Base-by-base conservation (phyloP, 768 basidiomycete genomes). In the Rubroboletus pulcherrimus region DNA sequence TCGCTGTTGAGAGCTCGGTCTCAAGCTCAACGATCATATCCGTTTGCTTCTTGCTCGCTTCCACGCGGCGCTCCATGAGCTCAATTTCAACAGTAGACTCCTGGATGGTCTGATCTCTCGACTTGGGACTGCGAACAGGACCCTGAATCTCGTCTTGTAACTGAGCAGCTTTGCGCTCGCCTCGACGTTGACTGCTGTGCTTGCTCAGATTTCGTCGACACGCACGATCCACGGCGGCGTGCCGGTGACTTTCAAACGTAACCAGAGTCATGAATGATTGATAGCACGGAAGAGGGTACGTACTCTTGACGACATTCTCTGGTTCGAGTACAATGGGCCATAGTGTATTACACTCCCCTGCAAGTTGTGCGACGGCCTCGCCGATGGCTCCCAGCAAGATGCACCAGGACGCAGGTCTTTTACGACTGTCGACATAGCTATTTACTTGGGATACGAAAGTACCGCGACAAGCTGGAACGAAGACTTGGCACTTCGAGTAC, bases 31-130 rank as follows among this genome's bases (percentile, higher is more conserved):
- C 71, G 49, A 98, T 89, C 9, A 81, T 75, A 53, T 98, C 96
- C 5, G 87, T 86, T 73, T 96, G 92, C 69, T 89, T 92, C 80
- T 93, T 95, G 57, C 86, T 87, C 2, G 85, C 81, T 67, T 98
- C 95, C 79, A 94, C 86, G 34, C 93, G 83, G 45, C 94, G 85
- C 68, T 97, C 94, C 84, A 98, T 91, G 12, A 95, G 79, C 69
- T 98, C 93, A 54, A 98, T 93, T 78, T 95, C 98, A 53, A 98
- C 94, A 3, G 77, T 76, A 6, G 86, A 78, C 66, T 99, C 97
- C 70, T 98, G 93, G 35, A 93, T 85, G 24, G 73, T 80, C 77
- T 97, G 93, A 58, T 98, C 97, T 73, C 91, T 86, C n/a, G 83
- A 74, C 68, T 89, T 90, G 66, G 98, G 78, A 48, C 81, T 90